Conservation (phyloP, 208 protist genomes). For the Trypanosoma theileri region DNA sequence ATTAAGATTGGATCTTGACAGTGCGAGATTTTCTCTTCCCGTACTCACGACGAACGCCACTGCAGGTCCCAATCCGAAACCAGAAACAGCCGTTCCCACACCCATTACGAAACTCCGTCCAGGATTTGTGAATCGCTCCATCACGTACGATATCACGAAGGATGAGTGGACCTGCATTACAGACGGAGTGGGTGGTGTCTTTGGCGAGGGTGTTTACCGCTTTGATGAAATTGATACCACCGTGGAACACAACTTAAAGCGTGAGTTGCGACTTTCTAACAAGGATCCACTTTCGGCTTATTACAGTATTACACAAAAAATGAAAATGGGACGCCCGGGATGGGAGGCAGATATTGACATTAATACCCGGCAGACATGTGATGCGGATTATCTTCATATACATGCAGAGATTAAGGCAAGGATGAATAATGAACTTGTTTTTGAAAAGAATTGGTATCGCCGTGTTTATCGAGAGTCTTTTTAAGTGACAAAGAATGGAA, state of each 20-base stretch:
- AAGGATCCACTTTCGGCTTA: constrained; percentile 58
- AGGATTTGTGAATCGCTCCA: constrained; percentile 41
- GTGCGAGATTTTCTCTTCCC: constrained; percentile 35
- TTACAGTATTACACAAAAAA: constrained; percentile 48
- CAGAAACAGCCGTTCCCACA: constrained; percentile 46
- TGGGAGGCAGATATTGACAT: constrained; percentile 54
- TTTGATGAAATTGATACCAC: constrained; percentile 67
- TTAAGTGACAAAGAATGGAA: constrained; percentile 12
- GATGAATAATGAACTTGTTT: constrained; percentile 39
- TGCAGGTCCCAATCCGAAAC: constrained; percentile 31
- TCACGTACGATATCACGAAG: constrained; percentile 48
- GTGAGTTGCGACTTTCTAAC: constrained; percentile 58
- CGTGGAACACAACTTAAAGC: constrained; percentile 62
- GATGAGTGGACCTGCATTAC: constrained; percentile 62
- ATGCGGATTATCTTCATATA: constrained; percentile 51
- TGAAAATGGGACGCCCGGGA: constrained; percentile 44
- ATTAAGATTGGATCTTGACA: constrained; percentile 32
- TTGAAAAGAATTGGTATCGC: constrained; percentile 51
- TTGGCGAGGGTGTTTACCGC: constrained; percentile 58
- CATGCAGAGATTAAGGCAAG: constrained; percentile 40
- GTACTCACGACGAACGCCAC: constrained; percentile 11
- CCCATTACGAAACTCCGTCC: constrained; percentile 35
- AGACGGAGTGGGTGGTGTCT: constrained; percentile 56
- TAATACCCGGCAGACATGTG: constrained; percentile 38
- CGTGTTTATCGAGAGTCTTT: constrained; percentile 48